Evolutionary conservation across 176 grass and related monocot genomes (phyloP).

Genomic region (Hordeum marinum): DNA sequence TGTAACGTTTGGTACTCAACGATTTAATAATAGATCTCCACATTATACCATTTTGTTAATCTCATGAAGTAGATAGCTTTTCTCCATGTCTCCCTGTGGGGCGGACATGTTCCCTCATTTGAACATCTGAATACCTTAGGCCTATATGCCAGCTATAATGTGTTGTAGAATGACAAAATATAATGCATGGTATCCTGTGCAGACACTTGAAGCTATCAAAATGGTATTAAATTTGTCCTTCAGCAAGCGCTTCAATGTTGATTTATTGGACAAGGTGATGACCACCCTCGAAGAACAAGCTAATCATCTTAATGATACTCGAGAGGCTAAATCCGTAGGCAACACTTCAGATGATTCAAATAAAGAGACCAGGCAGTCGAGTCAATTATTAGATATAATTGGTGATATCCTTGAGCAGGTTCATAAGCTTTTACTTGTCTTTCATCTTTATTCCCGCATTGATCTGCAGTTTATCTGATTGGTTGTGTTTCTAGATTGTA

Average conservation of each 20-base stretch:
- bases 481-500: conserved; percentile 35
- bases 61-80: conserved; percentile 4
- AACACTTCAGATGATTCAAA: conserved; percentile 31
- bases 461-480: conserved; percentile 3
- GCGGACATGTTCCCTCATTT: neutral
- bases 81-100: neutral
- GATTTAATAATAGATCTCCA: neutral
- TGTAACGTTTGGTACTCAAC: neutral
- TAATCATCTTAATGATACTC: conserved; percentile 25
- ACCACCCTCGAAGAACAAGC: conserved; percentile 41
- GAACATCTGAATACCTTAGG: neutral
- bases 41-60: neutral
- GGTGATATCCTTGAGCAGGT: conserved; percentile 85
- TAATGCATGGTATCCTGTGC: conserved; percentile 29
- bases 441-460: conserved; percentile 5
- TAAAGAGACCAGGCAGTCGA: conserved; percentile 42
- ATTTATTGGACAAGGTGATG: conserved; percentile 78
- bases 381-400: conserved; percentile 69
- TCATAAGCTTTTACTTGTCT: conserved; percentile 11
- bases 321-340: conserved; percentile 27
- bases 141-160: neutral
- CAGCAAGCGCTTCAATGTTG: conserved; percentile 57
- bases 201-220: conserved; percentile 85
- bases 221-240: conserved; percentile 70
- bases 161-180: conserved; percentile 9